Conservation (phyloP, 257 asterid genomes). For the Lantana camara region DNA sequence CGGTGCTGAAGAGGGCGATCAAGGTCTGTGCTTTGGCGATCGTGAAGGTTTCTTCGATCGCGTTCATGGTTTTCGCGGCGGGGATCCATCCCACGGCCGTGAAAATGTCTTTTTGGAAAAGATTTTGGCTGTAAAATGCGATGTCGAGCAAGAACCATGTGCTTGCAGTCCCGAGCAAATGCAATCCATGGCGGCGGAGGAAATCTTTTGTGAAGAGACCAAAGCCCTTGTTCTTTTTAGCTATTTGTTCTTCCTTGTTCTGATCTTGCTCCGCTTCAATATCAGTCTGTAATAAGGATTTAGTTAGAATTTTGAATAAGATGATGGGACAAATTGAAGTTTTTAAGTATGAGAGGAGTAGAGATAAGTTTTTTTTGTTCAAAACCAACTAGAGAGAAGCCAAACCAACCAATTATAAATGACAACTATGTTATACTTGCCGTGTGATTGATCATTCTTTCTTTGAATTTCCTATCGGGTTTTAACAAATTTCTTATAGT, state of each 20-base stretch:
- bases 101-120: conserved; percentile 51
- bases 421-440: too few relatives aligned
- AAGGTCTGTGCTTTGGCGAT: conserved; percentile 43
- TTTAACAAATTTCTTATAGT: too few relatives aligned
- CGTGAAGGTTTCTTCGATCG: conserved; percentile 37
- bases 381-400: too few relatives aligned
- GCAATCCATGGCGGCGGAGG: conserved; percentile 39
- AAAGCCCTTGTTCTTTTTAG: neutral
- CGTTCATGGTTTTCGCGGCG: conserved; percentile 41
- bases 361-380: too few relatives aligned
- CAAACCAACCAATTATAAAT: too few relatives aligned
- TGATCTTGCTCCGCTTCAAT: conserved; percentile 24
- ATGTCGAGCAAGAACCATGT: conserved; percentile 54
- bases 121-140: conserved; percentile 44
- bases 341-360: too few relatives aligned
- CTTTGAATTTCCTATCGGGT: too few relatives aligned
- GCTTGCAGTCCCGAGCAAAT: conserved; percentile 44
- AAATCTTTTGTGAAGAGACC: conserved; percentile 38
- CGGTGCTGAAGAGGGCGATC: conserved; percentile 60
- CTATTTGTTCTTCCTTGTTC: conserved; percentile 1
- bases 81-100: conserved; percentile 53
- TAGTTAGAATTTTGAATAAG: too few relatives aligned
- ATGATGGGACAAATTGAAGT: too few relatives aligned
- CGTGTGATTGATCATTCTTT: too few relatives aligned
- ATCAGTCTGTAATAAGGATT: too few relatives aligned